Base-by-base conservation (phyloP, 176 grass and related monocot species). In the Bolboschoenus planiculmis region DNA sequence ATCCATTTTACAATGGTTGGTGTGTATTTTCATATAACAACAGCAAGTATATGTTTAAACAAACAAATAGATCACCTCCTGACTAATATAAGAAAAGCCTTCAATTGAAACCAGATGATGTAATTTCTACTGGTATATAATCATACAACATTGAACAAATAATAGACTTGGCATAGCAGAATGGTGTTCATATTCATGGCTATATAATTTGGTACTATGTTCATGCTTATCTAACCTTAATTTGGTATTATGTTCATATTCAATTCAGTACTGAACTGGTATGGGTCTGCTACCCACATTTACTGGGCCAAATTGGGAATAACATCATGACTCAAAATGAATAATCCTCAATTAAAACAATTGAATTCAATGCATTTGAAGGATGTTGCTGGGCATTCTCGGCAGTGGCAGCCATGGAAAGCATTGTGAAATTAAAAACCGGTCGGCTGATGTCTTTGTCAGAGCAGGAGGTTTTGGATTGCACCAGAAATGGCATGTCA, bases 311-410 rank as follows among this genome's bases (percentile, higher is more conserved):
- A 51, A 15, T 33, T 33, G 26, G 1, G 29, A 72, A 44, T 46
- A 72, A 46, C 15, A 72, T 26, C 21, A 46, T 72, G 26, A 46
- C 4, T n/a, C 78, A 58, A 59, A 20, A 58, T 6, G 4, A 23
- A 81, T 39, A 44, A 29, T 58, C 51, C n/a, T 60, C 42, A 36
- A 30, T 44, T 46, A 18, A 60, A 81, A 31, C 10, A 47, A 65
- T 30, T 76, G 36, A 63, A 81, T 33, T 46, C 13, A 18, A 62
- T 67, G 26, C 58, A 4, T 29, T 24, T 13, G 40, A 54, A 90
- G 89, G 89, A 46, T 80, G 64, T 44, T 90, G 89, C 46, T 90
- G 89, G 89, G 89, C 89, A 7, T 87, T 90, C 51, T 11, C 85
- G 16, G 82, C 89, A 21, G 85, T 87, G 48, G 89, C 64, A 50